A percentile compares a stretch with the other conserved stretches of the same genome.
These are phyloP conservation scores for Pyrenopolyporus hunteri DNA, from an alignment of 495 filamentous ascomycete genomes.

Conservation along the genomic window DNA sequence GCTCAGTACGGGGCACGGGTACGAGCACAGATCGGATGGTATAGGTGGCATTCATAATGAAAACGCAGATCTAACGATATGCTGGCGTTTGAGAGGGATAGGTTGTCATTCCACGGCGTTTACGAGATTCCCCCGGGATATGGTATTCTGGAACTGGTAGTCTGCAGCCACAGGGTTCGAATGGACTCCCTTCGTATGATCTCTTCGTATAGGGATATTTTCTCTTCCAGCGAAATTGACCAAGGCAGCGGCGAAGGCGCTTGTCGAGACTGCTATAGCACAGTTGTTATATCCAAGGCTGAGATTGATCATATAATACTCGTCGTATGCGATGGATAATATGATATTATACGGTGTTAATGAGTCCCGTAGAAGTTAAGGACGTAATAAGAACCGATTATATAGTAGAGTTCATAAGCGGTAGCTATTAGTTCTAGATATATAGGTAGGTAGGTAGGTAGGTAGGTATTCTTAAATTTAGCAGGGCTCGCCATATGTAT, in stretches of 20 bases:
- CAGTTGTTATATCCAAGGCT: not conserved
- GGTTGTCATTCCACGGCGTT: conserved; percentile 32
- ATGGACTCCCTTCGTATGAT: conserved; percentile 17
- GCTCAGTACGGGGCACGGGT: not conserved
- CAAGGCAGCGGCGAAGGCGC: not conserved
- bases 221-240: not conserved
- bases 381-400: too few relatives aligned
- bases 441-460: too few relatives aligned
- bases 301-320: not conserved
- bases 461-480: too few relatives aligned
- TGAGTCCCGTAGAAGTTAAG: not conserved
- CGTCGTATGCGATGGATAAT: not conserved
- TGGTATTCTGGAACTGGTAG: conserved; percentile 17
- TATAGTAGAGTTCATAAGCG: too few relatives aligned
- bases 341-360: not conserved
- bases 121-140: conserved; percentile 34
- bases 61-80: conserved; percentile 20
- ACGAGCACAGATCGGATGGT: conserved; percentile 19
- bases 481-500: too few relatives aligned
- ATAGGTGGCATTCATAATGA: conserved; percentile 23
- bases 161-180: conserved; percentile 13
- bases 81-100: conserved; percentile 32
- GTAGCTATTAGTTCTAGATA: too few relatives aligned
- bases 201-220: not conserved
- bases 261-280: not conserved